Base-by-base conservation (phyloP, 345 rosid genomes). In the Gossypium mustelinum region DNA sequence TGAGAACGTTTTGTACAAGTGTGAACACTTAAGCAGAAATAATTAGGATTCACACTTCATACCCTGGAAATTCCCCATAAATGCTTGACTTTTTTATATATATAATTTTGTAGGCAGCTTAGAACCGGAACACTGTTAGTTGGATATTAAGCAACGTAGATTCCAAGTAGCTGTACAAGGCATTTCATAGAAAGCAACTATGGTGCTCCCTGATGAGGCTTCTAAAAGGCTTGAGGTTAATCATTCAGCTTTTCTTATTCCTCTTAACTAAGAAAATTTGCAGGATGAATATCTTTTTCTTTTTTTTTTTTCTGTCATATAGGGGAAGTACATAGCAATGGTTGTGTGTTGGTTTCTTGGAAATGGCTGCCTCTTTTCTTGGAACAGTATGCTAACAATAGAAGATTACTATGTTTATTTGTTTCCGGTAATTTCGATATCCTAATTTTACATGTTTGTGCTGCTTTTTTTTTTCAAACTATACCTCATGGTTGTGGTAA, bases 361-460 rank as follows among this genome's bases (percentile, higher is more conserved):
- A 44, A 56, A 83, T 47, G 97, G 97, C n/a, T 86, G 88, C 79
- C 94, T 94, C 41, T 78, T 92, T 72, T 75, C 98, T 22, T 92
- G 98, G 94, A 89, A 92, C 78, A 89, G 97, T 76, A 88, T 90
- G 94, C 73, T 94, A 60, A 92, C 90, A 45, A 89, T 92, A 25
- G 86, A 80, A 75, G 97, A 94, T 76, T 90, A 94, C 75, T 89
- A 92, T 48, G 75, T 9, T 20, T 68, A 71, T 75, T 57, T 92
- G 79, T 94, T 90, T 25, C 97, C 94, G 77, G 97, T 94, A 86
- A 59, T 66, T 47, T 2, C 48, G 22, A 58, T 58, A 18, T 51
- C 72, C 56, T 10, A 2, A 29, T 39, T 45, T 66, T 60, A 50
- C 51, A 2, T 62, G 60, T 18, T 67, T 66, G 34, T 66, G 54